Base-by-base conservation (phyloP, 2,329 filamentous ascomycete genomes). In the Penicillium sp. region DNA sequence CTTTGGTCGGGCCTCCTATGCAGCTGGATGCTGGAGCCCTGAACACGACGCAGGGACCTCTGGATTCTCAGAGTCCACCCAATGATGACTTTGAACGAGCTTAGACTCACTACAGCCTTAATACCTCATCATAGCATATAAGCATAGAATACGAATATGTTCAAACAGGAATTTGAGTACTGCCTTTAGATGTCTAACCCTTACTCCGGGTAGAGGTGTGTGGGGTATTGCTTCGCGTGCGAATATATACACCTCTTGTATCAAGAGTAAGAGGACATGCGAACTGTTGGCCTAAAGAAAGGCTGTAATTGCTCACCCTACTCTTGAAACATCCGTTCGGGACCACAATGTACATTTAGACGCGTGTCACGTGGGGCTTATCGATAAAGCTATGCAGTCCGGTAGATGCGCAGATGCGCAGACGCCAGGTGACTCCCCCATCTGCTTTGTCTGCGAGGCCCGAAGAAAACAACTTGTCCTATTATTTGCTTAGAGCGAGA, bases 1-100 rank as follows among this genome's bases (percentile, higher is more conserved):
- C 82, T 55, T 65, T 79, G 29, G 74, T 79, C 42, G 75, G 71
- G 29, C 67, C 69, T 43, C 67, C 68, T 41, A 71, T 66, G 13
- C 71, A 72, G 42, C 67, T 82, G 37, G 80, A 81, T 63, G 76
- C 75, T 24, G 76, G 77, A 29, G 75, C 76, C 54, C 59, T 80
- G 40, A 67, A 59, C 52, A 60, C 65, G 15, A 57, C 58, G n/a
- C 64, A 65, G 44, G 57, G 64, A 34, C 52, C 61, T 38, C 60
- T 61, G 43, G 66, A 72, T 49, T 61, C 64, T 49, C 60, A 67
- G 38, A 56, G 61, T n/a, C 48, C 55, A 40, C 62, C 60, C 28
- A 67, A 72, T 63, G 72, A 75, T 58, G 72, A 74, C 61, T 75
- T 75, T 67, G 72, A 75, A 70, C 72, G 65, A 71, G 64, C 64